A percentile compares a stretch with the other conserved stretches of the same genome.
These are phyloP conservation scores for Xylariomycetidae sp. DNA, from an alignment of 2,329 filamentous ascomycete species.

Conservation along the genomic window DNA sequence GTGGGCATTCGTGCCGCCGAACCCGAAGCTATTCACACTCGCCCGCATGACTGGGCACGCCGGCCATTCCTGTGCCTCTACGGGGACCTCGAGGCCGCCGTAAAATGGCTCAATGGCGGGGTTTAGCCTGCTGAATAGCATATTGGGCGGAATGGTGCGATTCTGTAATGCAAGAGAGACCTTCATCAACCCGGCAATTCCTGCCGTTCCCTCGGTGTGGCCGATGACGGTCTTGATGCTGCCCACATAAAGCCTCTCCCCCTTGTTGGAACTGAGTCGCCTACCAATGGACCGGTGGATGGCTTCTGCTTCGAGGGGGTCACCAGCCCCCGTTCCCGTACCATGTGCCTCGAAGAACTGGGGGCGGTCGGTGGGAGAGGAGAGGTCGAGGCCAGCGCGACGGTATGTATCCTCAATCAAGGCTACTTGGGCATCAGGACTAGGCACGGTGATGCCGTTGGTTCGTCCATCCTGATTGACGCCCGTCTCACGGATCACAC, in stretches of 20 bases:
- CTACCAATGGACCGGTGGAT: constrained; percentile 4
- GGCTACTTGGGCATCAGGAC: constrained; percentile 6
- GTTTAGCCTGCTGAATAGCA: constrained; percentile 7
- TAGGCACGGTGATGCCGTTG: constrained; percentile 39
- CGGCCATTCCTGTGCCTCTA: constrained; percentile 2
- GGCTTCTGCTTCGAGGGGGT: constrained; percentile 20
- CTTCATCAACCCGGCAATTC: constrained; percentile 10
- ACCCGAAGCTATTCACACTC: constrained; percentile 9
- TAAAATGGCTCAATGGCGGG: constrained; percentile 4
- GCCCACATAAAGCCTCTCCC: constrained; percentile 4
- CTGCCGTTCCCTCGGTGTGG: constrained; percentile 8
- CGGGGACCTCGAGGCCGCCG: neutral
- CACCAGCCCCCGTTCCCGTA: constrained; percentile 22
- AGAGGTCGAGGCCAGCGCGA: constrained; percentile 3
- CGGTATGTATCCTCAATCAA: constrained; percentile 1
- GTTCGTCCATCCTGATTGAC: constrained; percentile 16
- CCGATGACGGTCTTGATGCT: constrained; percentile 11
- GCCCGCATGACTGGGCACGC: neutral
- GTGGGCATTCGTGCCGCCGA: constrained; percentile 13
- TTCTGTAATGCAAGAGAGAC: constrained; percentile 4
- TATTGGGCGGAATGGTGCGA: constrained; percentile 8
- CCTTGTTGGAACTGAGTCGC: neutral
- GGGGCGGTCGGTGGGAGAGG: constrained; percentile 6
- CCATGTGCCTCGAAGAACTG: constrained; percentile 27
- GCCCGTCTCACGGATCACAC: constrained; percentile 6